These are phyloP conservation scores for Rutstroemia sp. DNA, from an alignment of 2,329 filamentous ascomycete species.

Conservation along the genomic window DNA sequence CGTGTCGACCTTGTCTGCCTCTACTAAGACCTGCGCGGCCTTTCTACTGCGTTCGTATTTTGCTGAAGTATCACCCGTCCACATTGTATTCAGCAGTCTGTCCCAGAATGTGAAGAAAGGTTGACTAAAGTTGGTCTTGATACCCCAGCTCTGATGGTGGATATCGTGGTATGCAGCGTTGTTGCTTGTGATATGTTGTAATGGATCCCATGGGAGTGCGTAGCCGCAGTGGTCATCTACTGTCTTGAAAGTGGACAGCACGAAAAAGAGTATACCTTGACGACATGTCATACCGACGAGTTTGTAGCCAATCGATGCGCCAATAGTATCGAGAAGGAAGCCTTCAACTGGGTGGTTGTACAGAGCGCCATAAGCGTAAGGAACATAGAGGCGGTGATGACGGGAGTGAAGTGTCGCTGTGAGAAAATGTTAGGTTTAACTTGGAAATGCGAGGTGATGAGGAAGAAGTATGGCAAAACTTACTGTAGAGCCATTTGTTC, in stretches of 20 bases:
- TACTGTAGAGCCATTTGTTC: slow-evolving; percentile 95
- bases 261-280: slow-evolving; percentile 86
- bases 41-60: slow-evolving; percentile 26
- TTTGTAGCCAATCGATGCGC: slow-evolving; percentile 78
- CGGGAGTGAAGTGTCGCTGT: slow-evolving; percentile 83
- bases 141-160: slow-evolving; percentile 97
- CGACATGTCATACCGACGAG: slow-evolving; percentile 73
- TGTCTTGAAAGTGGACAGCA: slow-evolving; percentile 85
- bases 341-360: slow-evolving; percentile 97
- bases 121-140: slow-evolving; percentile 91
- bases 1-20: slow-evolving; percentile 19
- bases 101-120: slow-evolving; percentile 98
- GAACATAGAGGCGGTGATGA: slow-evolving; percentile 94
- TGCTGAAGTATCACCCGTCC: slow-evolving; percentile 24
- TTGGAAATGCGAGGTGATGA: background rate
- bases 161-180: slow-evolving; percentile 97
- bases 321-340: slow-evolving; percentile 85
- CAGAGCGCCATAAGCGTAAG: slow-evolving; percentile 91
- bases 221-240: slow-evolving; percentile 98
- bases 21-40: slow-evolving; percentile 24
- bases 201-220: slow-evolving; percentile 86
- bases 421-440: background rate
- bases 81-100: slow-evolving; percentile 60
- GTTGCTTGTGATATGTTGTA: slow-evolving; percentile 88
- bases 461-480: slow-evolving; percentile 31